Evolutionary conservation across 1,284 basidiomycete genomes (phyloP).

Genomic region (Gymnopus androsaceus): DNA sequence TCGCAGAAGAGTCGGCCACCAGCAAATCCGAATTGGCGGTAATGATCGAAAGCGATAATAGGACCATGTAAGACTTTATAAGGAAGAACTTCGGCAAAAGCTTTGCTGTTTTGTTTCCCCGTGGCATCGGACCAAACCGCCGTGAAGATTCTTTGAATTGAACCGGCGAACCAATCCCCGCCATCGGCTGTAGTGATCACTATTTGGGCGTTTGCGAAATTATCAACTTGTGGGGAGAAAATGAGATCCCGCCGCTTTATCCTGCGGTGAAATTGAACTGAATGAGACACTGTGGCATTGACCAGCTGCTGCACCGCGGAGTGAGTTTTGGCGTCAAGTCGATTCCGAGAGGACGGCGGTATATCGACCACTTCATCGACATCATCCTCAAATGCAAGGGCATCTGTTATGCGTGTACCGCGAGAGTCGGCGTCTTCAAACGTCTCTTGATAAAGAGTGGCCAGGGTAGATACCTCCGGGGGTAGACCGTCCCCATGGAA

Average conservation of each 20-base stretch:
- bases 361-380: too few relatives aligned
- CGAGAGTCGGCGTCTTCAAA: constrained; percentile 20
- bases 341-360: too few relatives aligned
- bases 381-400: constrained; percentile 3
- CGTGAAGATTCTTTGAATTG: background rate
- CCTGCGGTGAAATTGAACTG: background rate
- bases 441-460: constrained; percentile 11
- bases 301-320: background rate
- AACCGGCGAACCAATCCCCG: constrained; percentile 2
- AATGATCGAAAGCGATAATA: background rate
- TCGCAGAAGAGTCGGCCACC: constrained; percentile 1
- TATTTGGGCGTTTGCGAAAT: constrained; percentile 11
- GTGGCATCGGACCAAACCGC: background rate
- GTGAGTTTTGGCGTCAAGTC: background rate
- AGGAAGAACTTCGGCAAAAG: background rate
- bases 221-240: background rate
- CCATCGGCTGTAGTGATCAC: background rate
- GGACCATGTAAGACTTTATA: background rate
- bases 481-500: constrained; percentile 16
- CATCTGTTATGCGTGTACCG: constrained; percentile 22
- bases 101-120: background rate
- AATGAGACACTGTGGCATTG: background rate
- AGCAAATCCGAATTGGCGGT: constrained; percentile 6
- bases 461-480: constrained; percentile 6
- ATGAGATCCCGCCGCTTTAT: background rate